Base-by-base conservation (phyloP, 1,284 basidiomycete genomes). In the Cutaneotrichosporon arboriforme region DNA sequence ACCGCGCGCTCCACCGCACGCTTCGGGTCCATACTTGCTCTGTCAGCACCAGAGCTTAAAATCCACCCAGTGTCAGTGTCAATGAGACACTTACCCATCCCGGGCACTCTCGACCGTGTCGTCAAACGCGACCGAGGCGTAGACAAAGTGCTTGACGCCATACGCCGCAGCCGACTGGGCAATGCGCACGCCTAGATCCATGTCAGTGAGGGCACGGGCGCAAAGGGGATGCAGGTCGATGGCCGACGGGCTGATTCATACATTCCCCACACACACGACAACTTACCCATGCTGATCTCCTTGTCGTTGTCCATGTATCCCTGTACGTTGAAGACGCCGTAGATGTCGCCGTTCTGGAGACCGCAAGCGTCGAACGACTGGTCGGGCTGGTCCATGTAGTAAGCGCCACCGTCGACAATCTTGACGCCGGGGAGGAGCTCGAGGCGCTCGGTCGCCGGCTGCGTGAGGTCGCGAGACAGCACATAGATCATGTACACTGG, bases 141-240 rank as follows among this genome's bases (percentile, higher is more conserved):
- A 77, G 37, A 78, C 70, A 44, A 78, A 71, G 56, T 77, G 75
- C 57, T 75, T 62, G 26, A 77, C 74, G 33, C 72, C 72, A 15
- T 68, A 70, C 12, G 57, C 58, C 43, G 62, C 64, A 1, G 76
- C 72, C 1, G 75, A 75, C 22, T 77, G 72, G n/a, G 75, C 72
- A 39, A 77, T 58, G 13, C 69, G 69, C 40, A 73, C 72, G 34
- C 74, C 77, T 68, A 31, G 4, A 20, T 8, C n/a, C 5, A 31
- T 9, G 38, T 54, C 33, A 49, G 49, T 12, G 5, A 7, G 17
- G 39, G 22, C n/a, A n/a, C n/a, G n/a, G n/a, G n/a, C n/a, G n/a
- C n/a, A n/a, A n/a, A n/a, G n/a, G n/a, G n/a, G n/a, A n/a, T n/a
- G n/a, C n/a, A n/a, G n/a, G n/a, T n/a, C n/a, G n/a, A n/a, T n/a